Evolutionary conservation across 2,329 filamentous ascomycete genomes (phyloP).

Genomic region (Nannizziopsis arthrosporioides): DNA sequence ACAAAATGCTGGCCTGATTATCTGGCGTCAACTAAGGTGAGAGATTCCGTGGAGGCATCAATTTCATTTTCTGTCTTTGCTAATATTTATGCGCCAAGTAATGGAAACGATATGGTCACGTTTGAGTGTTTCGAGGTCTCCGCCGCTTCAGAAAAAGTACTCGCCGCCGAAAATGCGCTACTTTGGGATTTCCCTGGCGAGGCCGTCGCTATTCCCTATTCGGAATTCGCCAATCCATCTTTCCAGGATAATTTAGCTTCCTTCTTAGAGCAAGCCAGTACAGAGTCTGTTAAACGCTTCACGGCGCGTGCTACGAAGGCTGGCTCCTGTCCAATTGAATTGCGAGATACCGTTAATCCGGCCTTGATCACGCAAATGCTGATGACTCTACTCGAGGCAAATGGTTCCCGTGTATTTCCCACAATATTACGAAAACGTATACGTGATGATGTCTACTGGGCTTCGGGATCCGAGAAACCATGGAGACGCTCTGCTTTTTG

Average conservation of each 20-base stretch:
- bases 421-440: conserved; percentile 45
- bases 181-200: conserved; percentile 50
- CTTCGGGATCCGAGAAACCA: conserved; percentile 36
- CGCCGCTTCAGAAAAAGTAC: conserved; percentile 41
- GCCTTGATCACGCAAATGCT: conserved; percentile 49
- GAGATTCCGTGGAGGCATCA: conserved; percentile 10
- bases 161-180: conserved; percentile 42
- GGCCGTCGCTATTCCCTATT: conserved; percentile 38
- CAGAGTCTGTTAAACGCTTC: conserved; percentile 44
- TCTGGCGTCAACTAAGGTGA: conserved; percentile 28
- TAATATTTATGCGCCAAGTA: conserved; percentile 11
- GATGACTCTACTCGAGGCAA: conserved; percentile 47
- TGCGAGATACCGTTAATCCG: conserved; percentile 47
- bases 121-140: conserved; percentile 54
- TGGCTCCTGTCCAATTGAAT: conserved; percentile 39
- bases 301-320: conserved; percentile 44
- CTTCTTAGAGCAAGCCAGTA: conserved; percentile 47
- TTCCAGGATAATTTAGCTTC: conserved; percentile 41
- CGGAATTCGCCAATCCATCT: conserved; percentile 25
- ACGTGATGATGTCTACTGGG: conserved; percentile 50
- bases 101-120: conserved; percentile 25
- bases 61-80: not conserved
- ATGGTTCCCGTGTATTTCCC: conserved; percentile 34
- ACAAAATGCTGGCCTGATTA: conserved; percentile 41
- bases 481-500: conserved; percentile 55